Percentiles rank a stretch among this genome's conserved stretches.
Conservation (phyloP, 2,329 filamentous ascomycete genomes). For the Chaetomiaceae sp. region DNA sequence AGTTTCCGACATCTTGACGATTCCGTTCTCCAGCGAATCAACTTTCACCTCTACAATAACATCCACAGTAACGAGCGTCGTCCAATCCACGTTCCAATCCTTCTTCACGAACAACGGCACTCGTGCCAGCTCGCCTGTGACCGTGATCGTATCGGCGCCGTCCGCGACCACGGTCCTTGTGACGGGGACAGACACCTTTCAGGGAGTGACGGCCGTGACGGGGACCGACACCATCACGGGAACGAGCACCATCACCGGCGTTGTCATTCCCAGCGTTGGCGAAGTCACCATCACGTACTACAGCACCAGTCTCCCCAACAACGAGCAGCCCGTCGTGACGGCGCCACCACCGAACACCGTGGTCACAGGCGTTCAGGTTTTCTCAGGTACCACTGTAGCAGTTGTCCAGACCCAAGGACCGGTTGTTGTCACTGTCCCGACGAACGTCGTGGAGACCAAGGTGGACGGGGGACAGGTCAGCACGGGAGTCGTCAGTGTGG, state of each 20-base stretch:
- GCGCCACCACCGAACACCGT: conserved; percentile 13
- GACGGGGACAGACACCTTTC: neutral
- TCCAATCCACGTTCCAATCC: conserved; percentile 7
- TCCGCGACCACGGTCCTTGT: conserved; percentile 3
- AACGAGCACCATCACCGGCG: conserved; percentile 14
- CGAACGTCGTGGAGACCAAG: conserved; percentile 13
- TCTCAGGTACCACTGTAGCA: conserved; percentile 18
- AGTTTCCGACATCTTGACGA: conserved; percentile 5
- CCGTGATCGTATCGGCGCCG: neutral
- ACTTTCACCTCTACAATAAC: conserved; percentile 5
- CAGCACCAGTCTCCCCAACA: conserved; percentile 14
- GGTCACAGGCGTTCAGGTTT: conserved; percentile 21
- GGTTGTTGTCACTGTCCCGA: conserved; percentile 16
- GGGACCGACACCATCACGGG: neutral
- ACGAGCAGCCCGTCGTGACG: neutral
- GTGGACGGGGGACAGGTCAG: conserved; percentile 11
- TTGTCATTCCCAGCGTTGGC: conserved; percentile 19
- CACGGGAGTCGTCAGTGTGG: conserved; percentile 15
- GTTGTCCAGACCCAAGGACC: conserved; percentile 20
- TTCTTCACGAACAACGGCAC: conserved; percentile 7
- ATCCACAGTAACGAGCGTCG: neutral
- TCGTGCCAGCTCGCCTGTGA: neutral
- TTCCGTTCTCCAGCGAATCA: conserved; percentile 1
- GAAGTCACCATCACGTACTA: conserved; percentile 22
- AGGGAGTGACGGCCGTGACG: neutral